These are phyloP conservation scores for Puccinia triticina DNA, from an alignment of 1,284 basidiomycete species.

Conservation along the genomic window DNA sequence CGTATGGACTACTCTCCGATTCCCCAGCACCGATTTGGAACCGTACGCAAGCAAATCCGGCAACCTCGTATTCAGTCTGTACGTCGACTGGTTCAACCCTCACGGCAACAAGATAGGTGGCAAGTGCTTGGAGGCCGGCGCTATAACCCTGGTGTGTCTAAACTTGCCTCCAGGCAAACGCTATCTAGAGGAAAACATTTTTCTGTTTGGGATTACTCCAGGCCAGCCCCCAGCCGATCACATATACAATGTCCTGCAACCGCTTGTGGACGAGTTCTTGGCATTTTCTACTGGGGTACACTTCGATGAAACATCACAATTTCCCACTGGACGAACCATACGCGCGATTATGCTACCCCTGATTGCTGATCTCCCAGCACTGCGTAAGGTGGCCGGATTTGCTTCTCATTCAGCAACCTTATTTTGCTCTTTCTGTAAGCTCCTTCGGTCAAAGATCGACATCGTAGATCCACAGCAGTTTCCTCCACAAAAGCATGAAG, in stretches of 20 bases:
- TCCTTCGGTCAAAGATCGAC: background rate
- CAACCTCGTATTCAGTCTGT: slow-evolving; percentile 27
- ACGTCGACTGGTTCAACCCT: background rate
- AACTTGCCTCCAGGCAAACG: too few species aligned
- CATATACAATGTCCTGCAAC: slow-evolving; percentile 1
- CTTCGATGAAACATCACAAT: background rate
- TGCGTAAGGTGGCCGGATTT: slow-evolving; percentile 36
- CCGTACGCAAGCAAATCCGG: slow-evolving; percentile 10
- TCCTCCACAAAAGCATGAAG: slow-evolving; percentile 6
- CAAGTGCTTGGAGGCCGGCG: too few species aligned
- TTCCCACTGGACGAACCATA: background rate
- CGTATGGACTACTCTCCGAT: slow-evolving; percentile 20
- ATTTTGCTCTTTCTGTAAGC: too few species aligned
- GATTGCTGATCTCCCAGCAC: slow-evolving; percentile 30
- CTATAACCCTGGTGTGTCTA: too few species aligned
- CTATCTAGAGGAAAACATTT: too few species aligned
- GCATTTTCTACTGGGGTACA: background rate
- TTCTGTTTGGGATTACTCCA: background rate
- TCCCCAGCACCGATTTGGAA: background rate
- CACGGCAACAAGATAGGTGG: too few species aligned
- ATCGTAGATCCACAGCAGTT: background rate
- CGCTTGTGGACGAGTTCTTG: background rate
- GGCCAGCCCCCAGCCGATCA: slow-evolving; percentile 20
- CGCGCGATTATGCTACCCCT: slow-evolving; percentile 13
- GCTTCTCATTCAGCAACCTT: background rate